phyloP scores from a whole-genome alignment of 164 flowering plant genomes.

The Macadamia integrifolia region DNA sequence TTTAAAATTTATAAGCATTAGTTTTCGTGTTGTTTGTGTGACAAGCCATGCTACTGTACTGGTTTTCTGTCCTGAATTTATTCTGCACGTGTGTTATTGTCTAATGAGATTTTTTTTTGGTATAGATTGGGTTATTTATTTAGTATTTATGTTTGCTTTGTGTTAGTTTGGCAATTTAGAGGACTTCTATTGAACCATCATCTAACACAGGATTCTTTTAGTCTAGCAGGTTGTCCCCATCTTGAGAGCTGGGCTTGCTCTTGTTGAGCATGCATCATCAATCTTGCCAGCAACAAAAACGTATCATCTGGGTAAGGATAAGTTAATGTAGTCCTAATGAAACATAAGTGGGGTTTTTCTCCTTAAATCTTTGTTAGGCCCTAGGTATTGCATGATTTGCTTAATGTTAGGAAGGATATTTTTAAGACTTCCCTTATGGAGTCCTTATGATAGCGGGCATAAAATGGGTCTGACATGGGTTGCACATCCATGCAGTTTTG shows the following conservation, averaged over 20 bases:
- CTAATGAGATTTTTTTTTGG: not conserved
- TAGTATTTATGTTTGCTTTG: not conserved
- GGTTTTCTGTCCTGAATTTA: not conserved
- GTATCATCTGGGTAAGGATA: slow-evolving; percentile 73
- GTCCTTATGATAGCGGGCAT: not conserved
- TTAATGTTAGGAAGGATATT: not conserved
- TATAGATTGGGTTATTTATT: not conserved
- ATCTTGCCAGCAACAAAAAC: slow-evolving; percentile 85
- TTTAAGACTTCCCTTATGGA: not conserved
- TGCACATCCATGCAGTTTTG: too few species aligned
- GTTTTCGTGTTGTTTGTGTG: slow-evolving; percentile 1
- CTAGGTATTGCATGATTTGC: not conserved
- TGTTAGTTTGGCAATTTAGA: not conserved
- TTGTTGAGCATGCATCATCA: slow-evolving; percentile 83
- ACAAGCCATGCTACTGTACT: not conserved
- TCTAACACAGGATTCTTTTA: slow-evolving; percentile 13
- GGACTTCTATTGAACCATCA: not conserved
- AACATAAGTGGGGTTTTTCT: not conserved
- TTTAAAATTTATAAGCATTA: not conserved
- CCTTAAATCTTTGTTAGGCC: not conserved
- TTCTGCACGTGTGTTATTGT: not conserved
- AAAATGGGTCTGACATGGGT: too few species aligned
- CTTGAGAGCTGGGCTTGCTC: slow-evolving; percentile 96
- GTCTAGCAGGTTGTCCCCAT: slow-evolving; percentile 77
- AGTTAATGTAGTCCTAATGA: not conserved